Base-by-base conservation (phyloP, 2,329 filamentous ascomycete genomes). In the Colletotrichum sp. region DNA sequence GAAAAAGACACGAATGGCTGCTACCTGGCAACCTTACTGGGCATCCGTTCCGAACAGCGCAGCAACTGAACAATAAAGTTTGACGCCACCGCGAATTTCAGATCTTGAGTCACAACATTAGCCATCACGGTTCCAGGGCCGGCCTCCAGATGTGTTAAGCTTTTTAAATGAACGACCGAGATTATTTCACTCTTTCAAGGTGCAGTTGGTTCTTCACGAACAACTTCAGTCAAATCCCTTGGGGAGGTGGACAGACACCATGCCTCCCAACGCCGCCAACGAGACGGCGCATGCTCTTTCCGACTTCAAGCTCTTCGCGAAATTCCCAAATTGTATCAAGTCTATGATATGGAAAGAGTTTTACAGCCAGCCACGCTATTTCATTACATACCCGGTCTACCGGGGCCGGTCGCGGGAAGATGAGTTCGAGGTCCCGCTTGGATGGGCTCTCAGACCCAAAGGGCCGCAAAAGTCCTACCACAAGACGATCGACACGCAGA, bases 1-100 rank as follows among this genome's bases (percentile, higher is more conserved):
- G 0, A 36, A 16, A 5, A 0, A 1, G 15, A 4, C 34, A 8
- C 15, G 15, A 36, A 36, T 36, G 0, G 2, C 15, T 16, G 34
- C 34, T 16, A 16, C 7, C 15, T 36, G 7, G 34, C 4, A 36
- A 36, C 34, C 15, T 36, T 5, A 16, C 1, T 16, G 2, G 1
- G 15, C 15, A 36, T 8, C 7, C 34, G 7, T 5, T 36, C 7
- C 34, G 15, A 36, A 36, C 30, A 32, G 30, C 0, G 34, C 34
- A 4, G 34, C 34, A 36, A 16, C 34, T 36, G 15, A 36, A 36
- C 15, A 36, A 36, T 7, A 36, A 1, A 16, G 15, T 36, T 36
- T 16, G 34, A 16, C 18, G 39, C 39, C 18, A n/a, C 39, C 39
- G 39, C 18, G 2, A 44, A n/a, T n/a, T 49, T 49, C 39, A 9